Conservation (phyloP, 805 yeast species). For the Candida ficus region DNA sequence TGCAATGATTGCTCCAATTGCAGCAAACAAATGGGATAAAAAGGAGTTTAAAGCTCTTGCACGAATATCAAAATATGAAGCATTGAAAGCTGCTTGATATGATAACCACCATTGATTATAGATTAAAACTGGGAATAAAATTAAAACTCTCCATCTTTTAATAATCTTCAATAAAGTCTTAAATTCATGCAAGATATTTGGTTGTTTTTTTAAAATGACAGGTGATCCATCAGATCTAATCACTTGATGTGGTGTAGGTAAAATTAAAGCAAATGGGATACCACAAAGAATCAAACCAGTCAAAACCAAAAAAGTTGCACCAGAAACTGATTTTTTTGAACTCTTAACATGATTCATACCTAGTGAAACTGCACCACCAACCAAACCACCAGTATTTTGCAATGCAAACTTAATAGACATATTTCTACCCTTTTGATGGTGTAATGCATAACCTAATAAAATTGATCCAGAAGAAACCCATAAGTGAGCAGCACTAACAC, state of each 20-base stretch:
- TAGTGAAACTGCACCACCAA: constrained; percentile 1
- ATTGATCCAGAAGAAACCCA: constrained; percentile 1
- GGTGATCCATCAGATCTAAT: background rate
- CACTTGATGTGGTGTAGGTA: constrained; percentile 1
- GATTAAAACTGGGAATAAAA: background rate
- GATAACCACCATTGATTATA: background rate
- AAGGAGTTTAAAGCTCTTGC: constrained; percentile 1
- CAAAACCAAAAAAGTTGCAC: background rate
- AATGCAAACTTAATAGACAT: background rate
- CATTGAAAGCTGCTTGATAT: background rate
- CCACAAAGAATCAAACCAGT: background rate
- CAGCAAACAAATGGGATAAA: background rate
- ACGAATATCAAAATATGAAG: background rate
- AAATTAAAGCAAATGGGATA: background rate
- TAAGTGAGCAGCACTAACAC: constrained; percentile 1
- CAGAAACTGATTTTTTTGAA: background rate
- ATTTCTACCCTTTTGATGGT: background rate
- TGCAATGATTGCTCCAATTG: background rate
- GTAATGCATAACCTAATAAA: background rate
- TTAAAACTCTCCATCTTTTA: background rate
- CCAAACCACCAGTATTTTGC: background rate
- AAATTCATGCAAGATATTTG: background rate
- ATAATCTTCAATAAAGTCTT: background rate
- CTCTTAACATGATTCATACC: constrained; percentile 1
- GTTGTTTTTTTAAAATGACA: background rate